These are phyloP conservation scores for Millerozyma acaciae DNA, from an alignment of 805 yeast genomes.

Conservation along the genomic window DNA sequence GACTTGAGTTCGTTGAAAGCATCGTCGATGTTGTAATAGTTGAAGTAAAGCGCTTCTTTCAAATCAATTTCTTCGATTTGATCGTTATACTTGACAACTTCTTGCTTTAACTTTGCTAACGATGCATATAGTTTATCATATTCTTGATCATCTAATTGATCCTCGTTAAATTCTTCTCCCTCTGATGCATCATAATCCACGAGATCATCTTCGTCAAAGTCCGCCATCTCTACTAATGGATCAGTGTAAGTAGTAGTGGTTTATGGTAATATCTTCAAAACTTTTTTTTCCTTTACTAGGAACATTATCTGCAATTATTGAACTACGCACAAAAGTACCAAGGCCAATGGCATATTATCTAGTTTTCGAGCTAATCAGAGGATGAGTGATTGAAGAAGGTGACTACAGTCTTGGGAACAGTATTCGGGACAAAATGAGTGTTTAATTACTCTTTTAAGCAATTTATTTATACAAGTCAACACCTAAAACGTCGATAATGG, in stretches of 20 bases:
- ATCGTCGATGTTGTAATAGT: constrained; percentile 52
- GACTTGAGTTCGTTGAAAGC: constrained; percentile 46
- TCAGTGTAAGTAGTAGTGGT: too few species aligned
- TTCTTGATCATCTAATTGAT: constrained; percentile 35
- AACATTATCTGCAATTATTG: too few species aligned
- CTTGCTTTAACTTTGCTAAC: constrained; percentile 41
- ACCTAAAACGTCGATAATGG: constrained; percentile 34
- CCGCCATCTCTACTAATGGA: constrained; percentile 10
- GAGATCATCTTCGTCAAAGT: constrained; percentile 20
- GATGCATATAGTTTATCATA: constrained; percentile 39
- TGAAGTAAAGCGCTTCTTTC: constrained; percentile 56
- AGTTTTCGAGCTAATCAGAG: too few species aligned
- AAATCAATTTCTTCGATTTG: constrained; percentile 46
- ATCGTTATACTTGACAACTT: constrained; percentile 37
- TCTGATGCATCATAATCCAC: constrained; percentile 21
- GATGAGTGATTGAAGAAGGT: too few species aligned
- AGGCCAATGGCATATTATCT: too few species aligned
- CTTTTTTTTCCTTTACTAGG: too few species aligned
- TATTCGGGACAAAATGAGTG: too few species aligned
- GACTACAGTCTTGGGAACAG: too few species aligned
- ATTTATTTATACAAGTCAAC: too few species aligned
- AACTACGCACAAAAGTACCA: too few species aligned
- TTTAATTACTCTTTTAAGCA: too few species aligned
- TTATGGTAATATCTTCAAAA: too few species aligned
- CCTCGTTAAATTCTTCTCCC: constrained; percentile 35